Base-by-base conservation (phyloP, 257 asterid genomes). In the Echites panduratus region DNA sequence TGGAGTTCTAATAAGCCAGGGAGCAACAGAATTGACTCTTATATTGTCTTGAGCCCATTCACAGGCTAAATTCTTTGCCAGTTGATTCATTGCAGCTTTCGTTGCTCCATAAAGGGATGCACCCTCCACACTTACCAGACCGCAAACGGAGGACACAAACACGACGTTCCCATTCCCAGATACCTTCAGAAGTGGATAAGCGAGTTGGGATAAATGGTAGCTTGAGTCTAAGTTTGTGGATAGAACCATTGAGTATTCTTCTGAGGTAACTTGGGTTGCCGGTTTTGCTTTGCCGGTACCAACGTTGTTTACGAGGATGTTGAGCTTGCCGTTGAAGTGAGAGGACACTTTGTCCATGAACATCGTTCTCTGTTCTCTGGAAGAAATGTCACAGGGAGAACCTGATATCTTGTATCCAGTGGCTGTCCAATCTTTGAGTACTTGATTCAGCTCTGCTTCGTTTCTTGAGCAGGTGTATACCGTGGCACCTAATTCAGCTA, bases 221-320 rank as follows among this genome's bases (percentile, higher is more conserved):
- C n/a, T n/a, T n/a, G n/a, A n/a, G n/a, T n/a, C n/a, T n/a, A n/a
- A n/a, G n/a, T n/a, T n/a, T n/a, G n/a, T n/a, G n/a, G n/a, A n/a
- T n/a, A n/a, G n/a, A n/a, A n/a, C n/a, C n/a, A n/a, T n/a, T n/a
- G n/a, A 50, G 24, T 56, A 58, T 1, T 71, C 75, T 43, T 71
- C 75, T 13, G 16, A 4, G 0, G 75, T 14, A 24, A 14, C 5
- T 26, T 71, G 54, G 10, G 12, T 48, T 3, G 70, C 44, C 0
- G 66, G 76, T 7, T 45, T 27, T 2, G 0, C 10, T 6, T 14
- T 16, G 29, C 11, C 2, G 12, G n/a, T 59, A 19, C 76, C 70
- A 11, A 41, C 76, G 50, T 72, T 72, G 14, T 71, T 71, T 54
- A 72, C 24, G 0, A 44, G 57, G 47, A 72, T 72, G 56, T 59